A percentile compares a stretch with the other conserved stretches of the same genome.
Conservation (phyloP, 768 basidiomycete species). For the Amanita polypyramis region DNA sequence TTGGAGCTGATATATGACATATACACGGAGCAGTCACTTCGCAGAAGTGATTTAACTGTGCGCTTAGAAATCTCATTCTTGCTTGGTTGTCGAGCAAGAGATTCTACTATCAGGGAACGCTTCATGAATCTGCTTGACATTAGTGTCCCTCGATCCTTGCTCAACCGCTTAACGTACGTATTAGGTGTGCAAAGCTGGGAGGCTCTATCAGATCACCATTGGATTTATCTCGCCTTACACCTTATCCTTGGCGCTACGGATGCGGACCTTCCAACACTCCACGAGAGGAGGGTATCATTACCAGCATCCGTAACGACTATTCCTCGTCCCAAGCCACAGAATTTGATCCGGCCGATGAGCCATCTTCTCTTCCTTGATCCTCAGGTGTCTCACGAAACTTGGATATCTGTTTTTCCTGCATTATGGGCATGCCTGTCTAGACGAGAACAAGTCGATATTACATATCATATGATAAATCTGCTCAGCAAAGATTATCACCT, state of each 20-base stretch:
- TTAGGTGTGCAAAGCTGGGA: slow-evolving; percentile 96
- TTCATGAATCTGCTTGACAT: slow-evolving; percentile 88
- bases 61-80: slow-evolving; percentile 91
- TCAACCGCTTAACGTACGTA: slow-evolving; percentile 78
- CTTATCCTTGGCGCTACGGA: slow-evolving; percentile 65
- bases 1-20: slow-evolving; percentile 89
- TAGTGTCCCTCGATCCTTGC: slow-evolving; percentile 77
- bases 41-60: slow-evolving; percentile 88
- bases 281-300: slow-evolving; percentile 30
- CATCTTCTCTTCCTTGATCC: slow-evolving; percentile 76
- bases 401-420: slow-evolving; percentile 81
- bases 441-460: slow-evolving; percentile 81
- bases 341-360: slow-evolving; percentile 68
- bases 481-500: slow-evolving; percentile 91
- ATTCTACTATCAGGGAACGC: slow-evolving; percentile 63
- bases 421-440: slow-evolving; percentile 80
- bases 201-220: slow-evolving; percentile 80
- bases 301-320: slow-evolving; percentile 21
- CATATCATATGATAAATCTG: slow-evolving; percentile 80
- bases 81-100: slow-evolving; percentile 80
- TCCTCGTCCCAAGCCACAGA: slow-evolving; percentile 33
- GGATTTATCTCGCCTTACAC: slow-evolving; percentile 88
- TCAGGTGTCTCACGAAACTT: slow-evolving; percentile 66
- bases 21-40: slow-evolving; percentile 77
- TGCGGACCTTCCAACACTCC: slow-evolving; percentile 24